phyloP scores from a whole-genome alignment of 176 grass and related monocot species.

The Panicum miliaceum region DNA sequence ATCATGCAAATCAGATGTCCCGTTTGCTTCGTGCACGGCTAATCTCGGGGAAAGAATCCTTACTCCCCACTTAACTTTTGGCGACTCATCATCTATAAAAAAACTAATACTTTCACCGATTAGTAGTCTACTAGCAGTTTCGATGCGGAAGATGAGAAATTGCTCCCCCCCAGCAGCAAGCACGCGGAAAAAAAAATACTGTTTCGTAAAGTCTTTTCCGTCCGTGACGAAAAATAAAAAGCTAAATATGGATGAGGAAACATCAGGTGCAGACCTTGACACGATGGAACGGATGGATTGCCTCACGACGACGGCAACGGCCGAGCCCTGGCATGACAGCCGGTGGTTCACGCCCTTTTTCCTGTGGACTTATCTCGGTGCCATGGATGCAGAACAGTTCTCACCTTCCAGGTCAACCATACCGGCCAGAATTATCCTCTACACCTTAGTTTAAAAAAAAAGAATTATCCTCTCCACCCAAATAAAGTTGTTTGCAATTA shows the following conservation, averaged over 20 bases:
- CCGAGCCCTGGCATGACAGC: neutral
- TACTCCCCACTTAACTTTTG: neutral
- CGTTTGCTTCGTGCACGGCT: neutral
- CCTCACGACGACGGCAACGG: conserved; percentile 3
- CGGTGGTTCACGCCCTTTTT: conserved; percentile 4
- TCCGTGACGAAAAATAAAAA: neutral
- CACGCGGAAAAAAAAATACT: neutral
- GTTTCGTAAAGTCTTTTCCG: neutral
- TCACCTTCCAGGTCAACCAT: conserved; percentile 2
- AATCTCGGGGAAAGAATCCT: neutral
- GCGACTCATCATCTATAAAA: neutral
- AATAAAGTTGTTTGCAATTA: neutral
- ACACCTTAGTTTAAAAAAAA: too few relatives aligned
- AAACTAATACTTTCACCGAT: too few relatives aligned
- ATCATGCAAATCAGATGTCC: neutral
- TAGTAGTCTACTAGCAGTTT: neutral
- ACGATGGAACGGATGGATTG: neutral
- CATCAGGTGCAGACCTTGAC: neutral
- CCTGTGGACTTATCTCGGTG: neutral
- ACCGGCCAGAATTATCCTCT: conserved; percentile 21
- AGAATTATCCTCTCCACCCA: neutral
- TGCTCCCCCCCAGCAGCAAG: neutral
- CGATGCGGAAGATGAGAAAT: neutral
- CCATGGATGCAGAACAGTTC: neutral
- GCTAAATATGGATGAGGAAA: neutral